Percentiles rank a stretch among this genome's conserved stretches.
phyloP scores from a whole-genome alignment of 2,329 filamentous ascomycete species.

The Alternaria tenuissima region DNA sequence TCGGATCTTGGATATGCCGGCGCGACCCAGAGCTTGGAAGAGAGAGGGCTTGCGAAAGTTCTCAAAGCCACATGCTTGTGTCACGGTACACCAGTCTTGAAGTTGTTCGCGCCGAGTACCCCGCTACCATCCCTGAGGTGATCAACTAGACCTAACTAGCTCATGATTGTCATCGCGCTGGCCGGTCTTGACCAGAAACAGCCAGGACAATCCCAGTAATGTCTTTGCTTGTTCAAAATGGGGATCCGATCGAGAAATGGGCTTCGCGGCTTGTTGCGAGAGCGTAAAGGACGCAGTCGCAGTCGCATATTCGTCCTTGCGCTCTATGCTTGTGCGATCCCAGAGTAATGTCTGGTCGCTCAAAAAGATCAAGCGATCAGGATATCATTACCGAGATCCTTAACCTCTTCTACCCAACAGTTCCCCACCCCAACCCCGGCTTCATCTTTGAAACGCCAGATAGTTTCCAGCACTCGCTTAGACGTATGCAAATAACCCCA shows the following conservation, averaged over 20 bases:
- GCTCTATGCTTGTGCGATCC: not conserved
- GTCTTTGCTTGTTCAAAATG: not conserved
- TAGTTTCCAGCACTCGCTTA: slow-evolving; percentile 44
- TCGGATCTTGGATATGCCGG: not conserved
- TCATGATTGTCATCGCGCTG: not conserved
- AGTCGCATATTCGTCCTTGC: not conserved
- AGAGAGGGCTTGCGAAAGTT: not conserved
- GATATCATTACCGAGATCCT: slow-evolving; percentile 42
- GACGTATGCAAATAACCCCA: slow-evolving; percentile 51
- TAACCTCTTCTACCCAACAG: slow-evolving; percentile 48
- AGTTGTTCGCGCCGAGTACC: not conserved
- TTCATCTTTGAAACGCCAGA: slow-evolving; percentile 46
- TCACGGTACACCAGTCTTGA: not conserved
- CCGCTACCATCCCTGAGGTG: not conserved
- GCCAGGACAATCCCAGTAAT: not conserved
- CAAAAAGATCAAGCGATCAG: slow-evolving; percentile 39
- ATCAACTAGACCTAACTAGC: not conserved
- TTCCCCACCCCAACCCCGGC: slow-evolving; percentile 31
- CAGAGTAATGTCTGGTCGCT: not conserved
- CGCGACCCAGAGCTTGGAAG: not conserved
- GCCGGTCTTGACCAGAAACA: not conserved
- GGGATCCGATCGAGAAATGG: not conserved
- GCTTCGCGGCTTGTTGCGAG: not conserved
- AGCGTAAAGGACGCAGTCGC: not conserved
- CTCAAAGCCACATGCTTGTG: not conserved